phyloP scores from a whole-genome alignment of 2,329 filamentous ascomycete genomes.

The Colletotrichum incanum region DNA sequence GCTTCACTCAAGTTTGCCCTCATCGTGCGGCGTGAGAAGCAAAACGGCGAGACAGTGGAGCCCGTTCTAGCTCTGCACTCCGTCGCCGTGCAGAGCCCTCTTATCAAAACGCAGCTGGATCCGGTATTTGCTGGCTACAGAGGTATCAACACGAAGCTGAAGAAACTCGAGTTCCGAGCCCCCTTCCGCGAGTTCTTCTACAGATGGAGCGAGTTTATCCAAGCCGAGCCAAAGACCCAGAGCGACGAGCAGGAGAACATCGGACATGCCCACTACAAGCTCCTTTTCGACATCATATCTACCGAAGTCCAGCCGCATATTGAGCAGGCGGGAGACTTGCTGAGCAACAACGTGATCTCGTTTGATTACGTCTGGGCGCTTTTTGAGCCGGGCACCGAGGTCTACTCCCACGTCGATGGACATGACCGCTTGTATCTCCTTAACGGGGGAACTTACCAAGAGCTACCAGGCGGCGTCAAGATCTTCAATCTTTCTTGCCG shows the following conservation, averaged over 20 bases:
- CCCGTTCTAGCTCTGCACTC: slow-evolving; percentile 5
- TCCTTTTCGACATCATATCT: not conserved
- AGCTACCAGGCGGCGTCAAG: not conserved
- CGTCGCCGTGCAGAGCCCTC: not conserved
- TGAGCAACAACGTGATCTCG: slow-evolving; percentile 4
- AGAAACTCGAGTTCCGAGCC: not conserved
- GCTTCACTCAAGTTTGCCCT: slow-evolving; percentile 2
- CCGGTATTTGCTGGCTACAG: not conserved
- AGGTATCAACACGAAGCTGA: slow-evolving; percentile 2
- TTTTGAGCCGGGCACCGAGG: slow-evolving; percentile 2
- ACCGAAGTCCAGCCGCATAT: not conserved
- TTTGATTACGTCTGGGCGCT: not conserved
- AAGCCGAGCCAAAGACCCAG: too few species aligned
- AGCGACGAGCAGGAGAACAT: not conserved
- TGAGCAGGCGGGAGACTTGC: not conserved
- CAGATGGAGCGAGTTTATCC: not conserved
- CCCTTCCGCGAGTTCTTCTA: slow-evolving; percentile 5
- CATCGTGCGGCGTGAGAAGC: slow-evolving; percentile 12
- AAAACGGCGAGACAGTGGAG: not conserved
- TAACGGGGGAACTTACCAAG: not conserved
- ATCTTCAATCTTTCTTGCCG: slow-evolving; percentile 2
- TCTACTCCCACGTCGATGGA: not conserved
- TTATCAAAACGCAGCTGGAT: not conserved
- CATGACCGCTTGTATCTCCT: not conserved
- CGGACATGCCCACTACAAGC: not conserved